Evolutionary conservation across 2,329 filamentous ascomycete species (phyloP).

Genomic region (Aspergillus glaucus): DNA sequence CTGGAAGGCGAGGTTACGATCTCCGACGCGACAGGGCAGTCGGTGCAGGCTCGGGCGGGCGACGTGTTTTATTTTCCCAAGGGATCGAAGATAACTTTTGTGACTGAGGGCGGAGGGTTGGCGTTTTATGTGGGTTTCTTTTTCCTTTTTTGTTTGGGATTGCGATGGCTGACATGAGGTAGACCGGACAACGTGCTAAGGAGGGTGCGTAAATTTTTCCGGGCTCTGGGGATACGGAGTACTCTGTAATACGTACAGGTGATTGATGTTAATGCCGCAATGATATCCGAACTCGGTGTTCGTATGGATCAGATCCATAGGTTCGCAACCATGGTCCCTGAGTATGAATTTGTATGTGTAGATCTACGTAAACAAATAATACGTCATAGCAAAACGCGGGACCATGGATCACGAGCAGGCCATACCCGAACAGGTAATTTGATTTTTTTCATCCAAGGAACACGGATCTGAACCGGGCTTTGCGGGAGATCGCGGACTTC

Average conservation of each 20-base stretch:
- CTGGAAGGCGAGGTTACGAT: constrained; percentile 62
- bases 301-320: too few species aligned
- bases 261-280: too few species aligned
- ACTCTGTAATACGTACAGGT: too few species aligned
- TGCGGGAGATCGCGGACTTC: neutral
- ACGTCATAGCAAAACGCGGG: neutral
- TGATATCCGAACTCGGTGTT: too few species aligned
- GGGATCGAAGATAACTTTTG: constrained; percentile 61
- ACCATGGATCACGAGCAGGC: constrained; percentile 12
- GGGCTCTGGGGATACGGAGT: too few species aligned
- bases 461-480: neutral
- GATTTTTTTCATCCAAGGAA: constrained; percentile 8
- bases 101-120: constrained; percentile 54
- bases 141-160: neutral
- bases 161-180: constrained; percentile 6
- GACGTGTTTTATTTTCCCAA: constrained; percentile 66
- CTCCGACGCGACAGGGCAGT: constrained; percentile 55
- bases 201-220: constrained; percentile 14
- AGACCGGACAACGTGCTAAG: constrained; percentile 28
- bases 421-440: constrained; percentile 18
- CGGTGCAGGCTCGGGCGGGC: constrained; percentile 53
- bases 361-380: neutral
- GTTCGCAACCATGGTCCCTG: too few species aligned
- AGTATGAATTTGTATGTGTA: neutral
- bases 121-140: constrained; percentile 49